These are phyloP conservation scores for Pilobolus umbonatus DNA, from an alignment of 192 early-diverging fungal genomes.

Conservation along the genomic window DNA sequence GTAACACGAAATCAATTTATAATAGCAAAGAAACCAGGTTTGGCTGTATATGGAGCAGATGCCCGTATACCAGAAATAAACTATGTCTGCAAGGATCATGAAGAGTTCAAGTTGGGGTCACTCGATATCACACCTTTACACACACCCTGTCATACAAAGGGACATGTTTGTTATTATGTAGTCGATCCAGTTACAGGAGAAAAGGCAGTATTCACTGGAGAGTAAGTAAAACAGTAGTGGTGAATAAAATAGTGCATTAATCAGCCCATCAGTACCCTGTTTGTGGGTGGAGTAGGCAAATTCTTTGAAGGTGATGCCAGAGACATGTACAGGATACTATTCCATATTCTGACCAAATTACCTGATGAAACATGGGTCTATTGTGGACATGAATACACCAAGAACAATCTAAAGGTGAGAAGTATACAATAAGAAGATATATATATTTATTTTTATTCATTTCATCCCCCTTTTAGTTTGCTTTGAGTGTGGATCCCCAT, in stretches of 20 bases:
- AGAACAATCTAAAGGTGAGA: slow-evolving; percentile 45
- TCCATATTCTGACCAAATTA: slow-evolving; percentile 47
- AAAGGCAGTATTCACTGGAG: slow-evolving; percentile 82
- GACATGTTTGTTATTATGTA: slow-evolving; percentile 82
- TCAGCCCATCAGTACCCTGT: slow-evolving; percentile 35
- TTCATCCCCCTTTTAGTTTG: slow-evolving; percentile 51
- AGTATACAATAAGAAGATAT: neutral
- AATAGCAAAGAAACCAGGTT: slow-evolving; percentile 43
- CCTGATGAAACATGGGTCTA: slow-evolving; percentile 60
- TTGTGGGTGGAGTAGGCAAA: slow-evolving; percentile 51
- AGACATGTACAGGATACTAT: slow-evolving; percentile 53
- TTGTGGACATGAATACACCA: slow-evolving; percentile 57
- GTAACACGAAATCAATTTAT: slow-evolving; percentile 14
- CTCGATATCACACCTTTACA: slow-evolving; percentile 67
- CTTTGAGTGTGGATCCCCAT: slow-evolving; percentile 65
- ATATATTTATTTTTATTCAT: neutral
- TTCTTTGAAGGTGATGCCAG: slow-evolving; percentile 56
- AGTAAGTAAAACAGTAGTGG: slow-evolving; percentile 19
- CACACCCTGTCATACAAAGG: slow-evolving; percentile 87
- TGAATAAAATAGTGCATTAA: neutral
- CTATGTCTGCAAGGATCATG: slow-evolving; percentile 65
- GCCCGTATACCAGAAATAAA: slow-evolving; percentile 79
- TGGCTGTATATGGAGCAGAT: slow-evolving; percentile 84
- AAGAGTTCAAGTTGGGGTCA: slow-evolving; percentile 71
- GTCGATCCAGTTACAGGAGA: slow-evolving; percentile 53